These are phyloP conservation scores for Silybum marianum DNA, from an alignment of 129 eudicot species.

Conservation along the genomic window DNA sequence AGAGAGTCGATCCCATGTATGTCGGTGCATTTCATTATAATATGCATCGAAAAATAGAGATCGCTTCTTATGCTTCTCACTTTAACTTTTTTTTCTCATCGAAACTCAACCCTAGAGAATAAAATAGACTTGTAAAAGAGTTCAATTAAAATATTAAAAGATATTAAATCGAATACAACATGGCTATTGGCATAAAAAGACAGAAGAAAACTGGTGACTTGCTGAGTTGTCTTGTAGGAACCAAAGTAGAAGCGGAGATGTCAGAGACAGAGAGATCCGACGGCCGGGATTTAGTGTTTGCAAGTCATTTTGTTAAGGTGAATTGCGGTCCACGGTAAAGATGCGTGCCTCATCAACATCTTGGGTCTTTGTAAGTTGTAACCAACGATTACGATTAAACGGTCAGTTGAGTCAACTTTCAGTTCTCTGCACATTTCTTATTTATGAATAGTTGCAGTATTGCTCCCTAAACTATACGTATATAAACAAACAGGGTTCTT, in stretches of 20 bases:
- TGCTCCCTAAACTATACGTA: background rate
- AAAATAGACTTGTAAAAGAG: too few relatives aligned
- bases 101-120: too few relatives aligned
- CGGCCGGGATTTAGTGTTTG: constrained; percentile 14
- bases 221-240: constrained; percentile 13
- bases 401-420: background rate
- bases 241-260: constrained; percentile 8
- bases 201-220: background rate
- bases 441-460: too few relatives aligned
- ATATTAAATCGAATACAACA: background rate
- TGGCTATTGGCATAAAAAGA: background rate
- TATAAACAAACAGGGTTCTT: background rate
- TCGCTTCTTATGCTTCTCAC: too few relatives aligned
- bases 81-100: too few relatives aligned
- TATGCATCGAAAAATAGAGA: too few relatives aligned
- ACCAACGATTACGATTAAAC: background rate
- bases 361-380: background rate
- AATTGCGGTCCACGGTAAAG: background rate
- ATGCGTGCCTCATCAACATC: background rate
- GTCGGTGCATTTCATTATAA: too few relatives aligned
- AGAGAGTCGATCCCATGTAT: too few relatives aligned
- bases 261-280: background rate
- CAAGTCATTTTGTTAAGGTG: background rate
- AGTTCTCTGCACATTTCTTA: background rate
- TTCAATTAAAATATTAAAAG: too few relatives aligned